These are phyloP conservation scores for Boletellus emodensis DNA, from an alignment of 768 basidiomycete species.

Conservation along the genomic window DNA sequence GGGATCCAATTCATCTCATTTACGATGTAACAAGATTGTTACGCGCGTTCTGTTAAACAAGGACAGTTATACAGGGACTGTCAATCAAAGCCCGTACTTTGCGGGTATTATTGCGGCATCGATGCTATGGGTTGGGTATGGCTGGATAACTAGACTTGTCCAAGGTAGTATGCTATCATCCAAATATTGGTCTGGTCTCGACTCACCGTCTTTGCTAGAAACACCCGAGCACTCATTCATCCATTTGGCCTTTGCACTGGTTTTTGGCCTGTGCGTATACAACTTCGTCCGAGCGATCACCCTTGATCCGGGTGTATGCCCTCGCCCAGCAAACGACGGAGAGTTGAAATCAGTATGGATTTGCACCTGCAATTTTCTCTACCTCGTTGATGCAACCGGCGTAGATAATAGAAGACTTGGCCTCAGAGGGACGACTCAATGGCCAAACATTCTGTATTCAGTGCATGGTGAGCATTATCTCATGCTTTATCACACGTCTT, in stretches of 20 bases:
- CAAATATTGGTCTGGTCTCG: not conserved
- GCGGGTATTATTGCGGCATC: conserved; percentile 84
- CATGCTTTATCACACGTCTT: not conserved
- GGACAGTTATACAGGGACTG: conserved; percentile 73
- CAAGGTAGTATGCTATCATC: conserved; percentile 45
- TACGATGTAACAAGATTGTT: conserved; percentile 52
- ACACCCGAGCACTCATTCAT: conserved; percentile 71
- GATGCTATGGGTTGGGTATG: conserved; percentile 81
- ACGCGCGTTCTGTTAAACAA: conserved; percentile 84
- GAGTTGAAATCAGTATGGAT: conserved; percentile 79
- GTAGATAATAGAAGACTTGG: conserved; percentile 87
- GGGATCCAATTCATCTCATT: conserved; percentile 1
- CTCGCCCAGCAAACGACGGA: conserved; percentile 73
- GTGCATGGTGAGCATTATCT: conserved; percentile 67
- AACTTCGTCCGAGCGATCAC: conserved; percentile 90
- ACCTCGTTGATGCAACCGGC: not conserved
- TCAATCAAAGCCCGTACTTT: conserved; percentile 89
- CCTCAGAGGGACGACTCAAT: conserved; percentile 82
- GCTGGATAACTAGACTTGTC: conserved; percentile 77
- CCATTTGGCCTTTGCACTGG: conserved; percentile 73
- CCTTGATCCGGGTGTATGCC: conserved; percentile 86
- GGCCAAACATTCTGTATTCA: conserved; percentile 96
- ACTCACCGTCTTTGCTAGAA: conserved; percentile 40
- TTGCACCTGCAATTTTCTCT: not conserved
- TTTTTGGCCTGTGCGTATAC: conserved; percentile 69